Base-by-base conservation (phyloP, 2,329 filamentous ascomycete species). In the Fusarium napiforme region DNA sequence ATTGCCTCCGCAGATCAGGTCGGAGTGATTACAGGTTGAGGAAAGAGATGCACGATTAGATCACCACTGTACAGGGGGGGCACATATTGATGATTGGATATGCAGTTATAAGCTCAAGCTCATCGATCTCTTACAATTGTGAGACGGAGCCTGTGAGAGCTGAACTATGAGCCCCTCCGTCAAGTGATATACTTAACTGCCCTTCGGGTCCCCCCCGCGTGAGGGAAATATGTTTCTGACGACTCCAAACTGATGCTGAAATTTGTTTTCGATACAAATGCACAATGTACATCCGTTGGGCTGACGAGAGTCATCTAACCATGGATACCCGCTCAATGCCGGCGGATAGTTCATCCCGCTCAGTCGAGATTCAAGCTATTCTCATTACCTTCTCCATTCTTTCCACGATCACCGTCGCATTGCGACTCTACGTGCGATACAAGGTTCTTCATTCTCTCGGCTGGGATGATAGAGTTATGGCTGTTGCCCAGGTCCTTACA, bases 381-480 rank as follows among this genome's bases (percentile, higher is more conserved):
- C 69, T 72, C 1, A 26, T 49, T 0, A 16, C 40, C 2, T 72
- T 72, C 19, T 72, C 68, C 10, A 21, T 59, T 5, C 16, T 72
- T 8, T 72, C 69, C 15, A 63, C 64, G 0, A 46, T 43, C 6
- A 52, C 49, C 2, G 64, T 72, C 28, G 59, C 21, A 5, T 36
- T 68, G 4, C 58, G 69, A 40, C 49, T 55, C 6, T 72, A 60
- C 7, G 47, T 71, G 34, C 40, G 69, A 60, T 15, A 32, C 0
- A 63, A 30, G 9, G 26, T 72, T 9, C 55, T 72, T 1, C 55
- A 37, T 7, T 68, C 58, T 23, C 67, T 72, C 26, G 69, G 69
- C 1, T 68, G 39, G 12, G 64, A 72, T 19, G 69, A 72, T 68
- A 59, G 63, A 4, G 21, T 64, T 12, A 72, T 68, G 47, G 58